Evolutionary conservation across 495 filamentous ascomycete species (phyloP), one percentile per base, ranked within the genome.

Genomic region (Lentithecium fluviatile): DNA sequence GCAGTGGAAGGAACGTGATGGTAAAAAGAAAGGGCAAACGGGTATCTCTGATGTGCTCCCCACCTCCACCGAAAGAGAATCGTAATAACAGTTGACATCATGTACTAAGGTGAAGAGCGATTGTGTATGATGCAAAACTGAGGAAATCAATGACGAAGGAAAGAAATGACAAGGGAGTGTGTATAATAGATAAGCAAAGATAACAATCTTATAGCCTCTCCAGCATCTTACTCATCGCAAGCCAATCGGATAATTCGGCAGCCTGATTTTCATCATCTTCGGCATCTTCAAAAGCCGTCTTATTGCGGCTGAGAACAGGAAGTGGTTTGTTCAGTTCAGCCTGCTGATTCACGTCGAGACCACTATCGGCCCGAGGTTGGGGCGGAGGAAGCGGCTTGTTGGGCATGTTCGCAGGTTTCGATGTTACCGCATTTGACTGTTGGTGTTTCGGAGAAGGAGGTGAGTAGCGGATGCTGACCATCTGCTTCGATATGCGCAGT

Each of bases 321-420:
- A 51, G 25, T 29, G 29, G 40, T 19, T 49, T 58, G 37, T 49
- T 45, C 13, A 3, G 12, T 42, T 21, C 34, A 24, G 19, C 15
- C 20, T 24, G 23, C 20, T 20, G 3, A 11, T 23, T 19, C 15
- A 25, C 13, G n/a, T 15, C 46, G 46, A 58, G n/a, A 11, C 56
- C 45, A 26, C 56, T 51, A 19, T 58, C 46, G n/a, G 29, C 36
- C 11, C 56, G 29, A 19, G 50, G 26, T 6, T 37, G 29, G 6
- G 45, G 55, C 1, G 21, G 34, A n/a, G n/a, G n/a, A n/a, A n/a
- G n/a, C 5, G 45, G 56, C 20, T 57, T 48, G n/a, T 47, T 42
- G n/a, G 36, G n/a, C n/a, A 12, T 8, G 11, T 24, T 19, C 11
- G n/a, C 2, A 1, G 45, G 23, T 23, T 19, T 21, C 26, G 8